Conservation (phyloP, 2,329 filamentous ascomycete genomes). For the Phialophora verrucosa region DNA sequence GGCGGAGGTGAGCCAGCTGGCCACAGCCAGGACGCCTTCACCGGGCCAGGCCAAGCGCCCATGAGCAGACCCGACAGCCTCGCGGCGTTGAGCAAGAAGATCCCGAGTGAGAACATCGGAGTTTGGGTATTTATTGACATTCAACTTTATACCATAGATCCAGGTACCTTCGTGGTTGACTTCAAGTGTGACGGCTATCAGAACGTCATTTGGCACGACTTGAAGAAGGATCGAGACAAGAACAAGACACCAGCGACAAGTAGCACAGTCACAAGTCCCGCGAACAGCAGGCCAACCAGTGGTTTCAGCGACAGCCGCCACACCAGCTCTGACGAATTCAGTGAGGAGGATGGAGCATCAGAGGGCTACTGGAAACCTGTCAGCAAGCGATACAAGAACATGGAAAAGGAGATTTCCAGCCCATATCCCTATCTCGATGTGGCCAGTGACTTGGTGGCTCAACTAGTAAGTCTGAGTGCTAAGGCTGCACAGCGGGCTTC, state of each 20-base stretch:
- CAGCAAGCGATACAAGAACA: constrained; percentile 61
- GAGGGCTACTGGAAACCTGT: constrained; percentile 58
- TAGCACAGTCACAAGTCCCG: constrained; percentile 54
- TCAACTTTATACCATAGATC: constrained; percentile 92
- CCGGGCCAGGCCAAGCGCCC: constrained; percentile 40
- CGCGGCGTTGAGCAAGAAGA: constrained; percentile 34
- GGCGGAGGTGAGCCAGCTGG: constrained; percentile 26
- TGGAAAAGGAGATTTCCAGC: constrained; percentile 93
- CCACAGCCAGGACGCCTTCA: constrained; percentile 34
- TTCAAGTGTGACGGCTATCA: constrained; percentile 99
- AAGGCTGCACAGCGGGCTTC: constrained; percentile 29
- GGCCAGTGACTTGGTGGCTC: constrained; percentile 88
- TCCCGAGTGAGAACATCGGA: constrained; percentile 51
- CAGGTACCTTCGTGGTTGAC: constrained; percentile 91
- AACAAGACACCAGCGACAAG: constrained; percentile 37
- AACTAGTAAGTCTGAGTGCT: constrained; percentile 77
- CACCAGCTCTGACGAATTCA: constrained; percentile 30
- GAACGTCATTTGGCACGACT: constrained; percentile 65
- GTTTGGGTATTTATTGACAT: constrained; percentile 96
- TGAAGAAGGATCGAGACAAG: constrained; percentile 46
- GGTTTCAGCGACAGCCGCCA: constrained; percentile 47
- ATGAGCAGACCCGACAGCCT: constrained; percentile 36
- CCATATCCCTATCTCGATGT: constrained; percentile 96
- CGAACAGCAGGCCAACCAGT: constrained; percentile 50
- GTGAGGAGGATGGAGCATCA: constrained; percentile 45